phyloP scores from a whole-genome alignment of 202 grass and related monocot species.

The Schoenoplectus tabernaemontani region DNA sequence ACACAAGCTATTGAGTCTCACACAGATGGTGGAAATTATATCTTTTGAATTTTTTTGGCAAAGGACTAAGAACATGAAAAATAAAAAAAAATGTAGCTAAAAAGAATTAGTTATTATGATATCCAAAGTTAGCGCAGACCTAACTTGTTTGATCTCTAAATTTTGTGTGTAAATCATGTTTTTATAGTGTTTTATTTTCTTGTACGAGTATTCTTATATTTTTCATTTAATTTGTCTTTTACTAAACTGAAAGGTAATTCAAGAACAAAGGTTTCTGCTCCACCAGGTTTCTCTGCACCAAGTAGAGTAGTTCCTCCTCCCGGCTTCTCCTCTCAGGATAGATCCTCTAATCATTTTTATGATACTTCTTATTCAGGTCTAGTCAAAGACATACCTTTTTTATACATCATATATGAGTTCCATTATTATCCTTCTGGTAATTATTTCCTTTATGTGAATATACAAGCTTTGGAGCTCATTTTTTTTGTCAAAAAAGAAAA shows the following conservation, averaged over 20 bases:
- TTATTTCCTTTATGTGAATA: background rate
- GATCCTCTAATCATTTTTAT: constrained; percentile 26
- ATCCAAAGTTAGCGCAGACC: background rate
- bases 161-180: background rate
- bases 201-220: constrained; percentile 2
- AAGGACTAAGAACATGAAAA: background rate
- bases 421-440: background rate
- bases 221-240: constrained; percentile 11
- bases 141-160: background rate
- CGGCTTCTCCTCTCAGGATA: constrained; percentile 60
- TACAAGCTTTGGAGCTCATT: no score
- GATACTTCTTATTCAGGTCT: constrained; percentile 22
- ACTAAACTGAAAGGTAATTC: constrained; percentile 40
- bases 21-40: no score
- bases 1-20: background rate
- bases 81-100: background rate
- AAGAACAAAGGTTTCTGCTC: constrained; percentile 71
- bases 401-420: background rate
- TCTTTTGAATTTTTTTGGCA: background rate
- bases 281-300: constrained; percentile 76
- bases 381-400: background rate
- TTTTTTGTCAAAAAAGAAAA: background rate
- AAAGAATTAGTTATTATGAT: background rate
- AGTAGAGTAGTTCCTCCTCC: constrained; percentile 54
- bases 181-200: background rate